Percentiles rank a stretch among this genome's conserved stretches.
These are phyloP conservation scores for Huntiella omanensis DNA, from an alignment of 2,329 filamentous ascomycete species.

Conservation along the genomic window DNA sequence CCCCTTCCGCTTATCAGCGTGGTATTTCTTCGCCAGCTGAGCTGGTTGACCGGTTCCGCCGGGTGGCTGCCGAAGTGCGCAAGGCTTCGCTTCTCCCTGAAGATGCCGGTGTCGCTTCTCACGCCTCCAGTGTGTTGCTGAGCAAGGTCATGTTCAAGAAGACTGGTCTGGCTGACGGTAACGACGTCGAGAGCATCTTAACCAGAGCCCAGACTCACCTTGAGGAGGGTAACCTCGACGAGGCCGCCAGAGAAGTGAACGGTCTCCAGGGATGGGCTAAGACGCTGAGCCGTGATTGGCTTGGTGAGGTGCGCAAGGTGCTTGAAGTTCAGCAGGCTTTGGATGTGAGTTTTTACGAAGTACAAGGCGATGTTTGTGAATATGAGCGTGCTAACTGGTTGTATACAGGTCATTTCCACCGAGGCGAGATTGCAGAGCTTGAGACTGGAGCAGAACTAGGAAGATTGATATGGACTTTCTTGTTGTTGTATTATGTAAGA, in stretches of 20 bases:
- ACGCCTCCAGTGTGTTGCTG: constrained; percentile 74
- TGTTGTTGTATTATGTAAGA: not conserved
- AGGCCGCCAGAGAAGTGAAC: constrained; percentile 89
- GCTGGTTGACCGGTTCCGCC: constrained; percentile 87
- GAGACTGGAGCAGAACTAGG: constrained; percentile 11
- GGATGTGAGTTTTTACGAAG: constrained; percentile 46
- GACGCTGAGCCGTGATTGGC: constrained; percentile 84
- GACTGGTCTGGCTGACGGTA: constrained; percentile 60
- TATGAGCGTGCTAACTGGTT: constrained; percentile 14
- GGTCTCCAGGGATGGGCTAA: constrained; percentile 84
- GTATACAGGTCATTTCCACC: constrained; percentile 57
- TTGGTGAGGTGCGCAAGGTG: constrained; percentile 75
- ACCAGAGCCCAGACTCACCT: constrained; percentile 75
- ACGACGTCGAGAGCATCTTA: constrained; percentile 87
- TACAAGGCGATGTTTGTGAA: not conserved
- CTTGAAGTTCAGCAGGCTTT: constrained; percentile 91
- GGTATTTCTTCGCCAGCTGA: constrained; percentile 70
- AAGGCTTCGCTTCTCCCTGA: constrained; percentile 87
- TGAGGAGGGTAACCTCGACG: constrained; percentile 84
- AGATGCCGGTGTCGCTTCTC: constrained; percentile 82
- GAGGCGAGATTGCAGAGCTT: constrained; percentile 80
- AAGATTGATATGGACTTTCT: not conserved
- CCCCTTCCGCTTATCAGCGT: constrained; percentile 80
- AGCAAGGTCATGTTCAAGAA: constrained; percentile 97
- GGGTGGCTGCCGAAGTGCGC: constrained; percentile 77